Evolutionary conservation across 768 basidiomycete species (phyloP).

Genomic region (Lyophyllum semitale): DNA sequence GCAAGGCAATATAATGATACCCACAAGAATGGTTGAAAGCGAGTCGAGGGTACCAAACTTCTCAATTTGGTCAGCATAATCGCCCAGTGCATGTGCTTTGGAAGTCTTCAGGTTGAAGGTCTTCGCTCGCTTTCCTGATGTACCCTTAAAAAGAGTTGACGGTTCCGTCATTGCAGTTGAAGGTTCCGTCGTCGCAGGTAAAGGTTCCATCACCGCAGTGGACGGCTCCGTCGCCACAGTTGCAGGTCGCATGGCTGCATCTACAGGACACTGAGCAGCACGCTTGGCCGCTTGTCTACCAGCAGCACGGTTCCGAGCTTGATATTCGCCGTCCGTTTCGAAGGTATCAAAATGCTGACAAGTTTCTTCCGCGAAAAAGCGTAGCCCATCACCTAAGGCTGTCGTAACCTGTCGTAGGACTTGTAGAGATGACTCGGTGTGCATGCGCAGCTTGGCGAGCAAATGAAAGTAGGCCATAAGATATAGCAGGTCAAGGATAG

Average conservation of each 20-base stretch:
- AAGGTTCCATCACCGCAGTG: too few relatives aligned
- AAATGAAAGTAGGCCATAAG: conserved; percentile 28
- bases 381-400: conserved; percentile 16
- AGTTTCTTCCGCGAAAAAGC: conserved; percentile 22
- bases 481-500: conserved; percentile 23
- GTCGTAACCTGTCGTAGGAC: conserved; percentile 21
- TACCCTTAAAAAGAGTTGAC: background rate
- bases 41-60: conserved; percentile 22
- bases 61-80: conserved; percentile 24
- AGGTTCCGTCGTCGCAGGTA: too few relatives aligned
- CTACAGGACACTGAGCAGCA: too few relatives aligned
- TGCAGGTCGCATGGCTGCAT: too few relatives aligned
- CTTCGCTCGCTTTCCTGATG: conserved; percentile 11
- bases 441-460: conserved; percentile 28
- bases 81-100: conserved; percentile 31
- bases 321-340: conserved; percentile 1
- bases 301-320: background rate
- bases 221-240: too few relatives aligned
- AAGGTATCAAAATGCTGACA: conserved; percentile 22
- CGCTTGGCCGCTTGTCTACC: background rate
- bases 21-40: conserved; percentile 21
- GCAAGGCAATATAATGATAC: background rate
- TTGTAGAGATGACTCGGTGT: conserved; percentile 23
- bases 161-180: conserved; percentile 16
- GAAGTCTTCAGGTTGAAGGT: conserved; percentile 25